phyloP scores from a whole-genome alignment of 1,284 basidiomycete species.

The Puccinia novopanici region DNA sequence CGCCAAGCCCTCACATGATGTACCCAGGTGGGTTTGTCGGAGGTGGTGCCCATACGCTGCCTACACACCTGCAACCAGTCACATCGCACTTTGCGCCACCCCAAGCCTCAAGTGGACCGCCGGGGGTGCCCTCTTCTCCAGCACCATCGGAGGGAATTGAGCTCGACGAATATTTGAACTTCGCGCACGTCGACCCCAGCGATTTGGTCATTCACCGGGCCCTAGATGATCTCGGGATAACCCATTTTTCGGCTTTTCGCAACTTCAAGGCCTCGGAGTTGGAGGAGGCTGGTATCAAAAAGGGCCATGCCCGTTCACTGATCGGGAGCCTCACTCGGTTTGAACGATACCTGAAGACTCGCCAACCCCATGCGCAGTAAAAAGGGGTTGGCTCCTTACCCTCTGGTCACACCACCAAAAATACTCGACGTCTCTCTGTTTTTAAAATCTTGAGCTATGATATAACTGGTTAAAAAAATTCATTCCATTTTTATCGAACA shows the following conservation, averaged over 20 bases:
- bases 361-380: background rate
- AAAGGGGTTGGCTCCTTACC: too few relatives aligned
- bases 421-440: background rate
- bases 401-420: too few relatives aligned
- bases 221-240: background rate
- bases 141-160: background rate
- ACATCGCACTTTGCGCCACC: too few relatives aligned
- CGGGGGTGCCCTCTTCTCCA: background rate
- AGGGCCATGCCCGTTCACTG: too few relatives aligned
- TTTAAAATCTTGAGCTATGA: too few relatives aligned
- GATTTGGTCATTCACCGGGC: background rate
- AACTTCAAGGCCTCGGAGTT: background rate
- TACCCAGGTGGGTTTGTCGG: too few relatives aligned
- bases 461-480: too few relatives aligned
- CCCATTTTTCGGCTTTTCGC: background rate
- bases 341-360: background rate
- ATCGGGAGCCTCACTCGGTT: background rate
- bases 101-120: too few relatives aligned
- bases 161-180: background rate
- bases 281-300: background rate
- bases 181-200: background rate
- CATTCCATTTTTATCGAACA: too few relatives aligned
- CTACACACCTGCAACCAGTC: too few relatives aligned
- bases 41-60: too few relatives aligned
- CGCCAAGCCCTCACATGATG: too few relatives aligned